Percentiles rank a stretch among this genome's conserved stretches.
These are phyloP conservation scores for Aspergillus funiculosus DNA, from an alignment of 495 filamentous ascomycete species.

Conservation along the genomic window DNA sequence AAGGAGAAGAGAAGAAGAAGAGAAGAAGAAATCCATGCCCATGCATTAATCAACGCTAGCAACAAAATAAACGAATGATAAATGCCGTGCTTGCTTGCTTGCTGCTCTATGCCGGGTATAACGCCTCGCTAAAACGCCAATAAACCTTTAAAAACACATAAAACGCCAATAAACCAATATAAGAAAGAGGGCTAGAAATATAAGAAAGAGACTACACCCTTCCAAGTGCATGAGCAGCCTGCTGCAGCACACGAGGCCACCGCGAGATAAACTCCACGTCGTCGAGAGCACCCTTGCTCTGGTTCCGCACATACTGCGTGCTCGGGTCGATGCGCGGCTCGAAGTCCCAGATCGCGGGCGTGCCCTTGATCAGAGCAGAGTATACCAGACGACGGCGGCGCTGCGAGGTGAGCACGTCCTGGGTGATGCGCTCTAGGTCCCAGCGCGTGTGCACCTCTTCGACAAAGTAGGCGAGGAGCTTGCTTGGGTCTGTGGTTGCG, in stretches of 20 bases:
- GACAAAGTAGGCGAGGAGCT: slow-evolving; percentile 52
- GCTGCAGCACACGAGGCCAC: slow-evolving; percentile 42
- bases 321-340: slow-evolving; percentile 66
- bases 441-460: slow-evolving; percentile 61
- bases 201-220: slow-evolving; percentile 12
- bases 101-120: slow-evolving; percentile 35
- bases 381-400: slow-evolving; percentile 66
- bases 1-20: not conserved
- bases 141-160: not conserved
- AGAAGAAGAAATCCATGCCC: too few relatives aligned
- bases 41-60: not conserved
- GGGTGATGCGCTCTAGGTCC: slow-evolving; percentile 66
- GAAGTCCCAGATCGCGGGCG: slow-evolving; percentile 70
- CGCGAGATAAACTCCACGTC: slow-evolving; percentile 44
- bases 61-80: slow-evolving; percentile 1
- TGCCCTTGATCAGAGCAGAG: slow-evolving; percentile 64
- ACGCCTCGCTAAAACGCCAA: slow-evolving; percentile 30
- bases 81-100: too few relatives aligned
- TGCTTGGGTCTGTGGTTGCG: slow-evolving; percentile 39
- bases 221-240: slow-evolving; percentile 32
- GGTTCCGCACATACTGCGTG: slow-evolving; percentile 57
- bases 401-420: slow-evolving; percentile 64
- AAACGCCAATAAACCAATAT: not conserved
- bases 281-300: slow-evolving; percentile 42
- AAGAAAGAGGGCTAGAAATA: not conserved